Evolutionary conservation across 495 filamentous ascomycete species (phyloP), one percentile per base, ranked within the genome.

Genomic region (Penicillium simplicissimum): DNA sequence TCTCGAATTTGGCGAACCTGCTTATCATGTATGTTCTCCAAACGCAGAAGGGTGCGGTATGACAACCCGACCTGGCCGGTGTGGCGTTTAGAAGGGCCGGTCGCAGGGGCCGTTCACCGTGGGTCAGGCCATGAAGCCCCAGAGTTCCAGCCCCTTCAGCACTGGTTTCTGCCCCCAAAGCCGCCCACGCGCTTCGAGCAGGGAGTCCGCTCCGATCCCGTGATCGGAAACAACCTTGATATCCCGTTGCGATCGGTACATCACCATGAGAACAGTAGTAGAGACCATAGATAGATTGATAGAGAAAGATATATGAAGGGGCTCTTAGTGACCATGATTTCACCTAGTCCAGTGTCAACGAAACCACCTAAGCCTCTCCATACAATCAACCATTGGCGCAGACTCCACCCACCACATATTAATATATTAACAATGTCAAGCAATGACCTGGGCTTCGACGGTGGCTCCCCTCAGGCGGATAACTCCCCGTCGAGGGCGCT

Each of bases 401-500:
- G 28, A n/a, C 34, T 25, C 33, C 19, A 38, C 5, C 33, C 23
- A 21, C 35, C 19, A 42, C 11, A 15, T 23, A 35, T 49, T 23
- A 13, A 62, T 11, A 67, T 67, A 60, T 43, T 60, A 36, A 33
- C 68, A 1, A 57, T 60, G 15, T 47, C 57, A 48, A 75, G 70
- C n/a, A 65, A 52, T 59, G 70, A 70, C 37, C 51, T 76, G 21
- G 70, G 70, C 25, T 45, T 72, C n/a, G 59, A 42, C 8, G 61
- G 63, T 9, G 51, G n/a, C n/a, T n/a, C 57, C 43, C 13, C 63
- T 10, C 51, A 58, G 11, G 19, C 49, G 19, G 31, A 52, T 3
- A 65, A 40, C 11, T 56, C 54, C 14, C 61, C 78, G 14, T 56
- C 69, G 35, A 68, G 71, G 40, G 73, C 74, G 47, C 68, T 85